Evolutionary conservation across 352 stramenopile genomes (phyloP).

Genomic region (Phytophthora nicotianae): DNA sequence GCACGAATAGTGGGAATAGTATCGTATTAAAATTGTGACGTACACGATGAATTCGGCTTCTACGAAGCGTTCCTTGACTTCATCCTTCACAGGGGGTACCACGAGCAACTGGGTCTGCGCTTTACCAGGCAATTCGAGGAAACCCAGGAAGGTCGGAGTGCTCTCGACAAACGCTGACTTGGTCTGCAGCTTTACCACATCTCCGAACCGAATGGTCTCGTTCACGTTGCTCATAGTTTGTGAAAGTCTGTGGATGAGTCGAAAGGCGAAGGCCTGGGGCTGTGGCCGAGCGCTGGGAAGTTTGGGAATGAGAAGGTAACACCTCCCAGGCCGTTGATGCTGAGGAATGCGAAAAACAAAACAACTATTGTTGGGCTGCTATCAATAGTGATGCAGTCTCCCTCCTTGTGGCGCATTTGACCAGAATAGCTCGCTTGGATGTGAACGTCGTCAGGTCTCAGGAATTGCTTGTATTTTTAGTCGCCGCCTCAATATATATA

Average conservation of each 20-base stretch:
- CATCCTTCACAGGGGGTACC: slow-evolving; percentile 54
- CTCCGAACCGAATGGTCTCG: slow-evolving; percentile 54
- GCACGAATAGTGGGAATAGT: too few relatives aligned
- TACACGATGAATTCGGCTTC: slow-evolving; percentile 79
- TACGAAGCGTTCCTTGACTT: slow-evolving; percentile 42
- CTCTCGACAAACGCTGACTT: slow-evolving; percentile 43
- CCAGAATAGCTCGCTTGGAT: too few relatives aligned
- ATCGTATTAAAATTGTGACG: slow-evolving; percentile 15
- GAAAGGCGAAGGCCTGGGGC: slow-evolving; percentile 6
- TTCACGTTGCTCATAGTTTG: slow-evolving; percentile 32
- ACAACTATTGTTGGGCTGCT: slow-evolving; percentile 27
- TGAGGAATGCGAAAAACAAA: background rate
- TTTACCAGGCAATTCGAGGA: slow-evolving; percentile 56
- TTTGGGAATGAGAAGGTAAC: slow-evolving; percentile 31
- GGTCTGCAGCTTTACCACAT: slow-evolving; percentile 55
- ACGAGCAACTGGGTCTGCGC: slow-evolving; percentile 51
- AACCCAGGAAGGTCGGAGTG: slow-evolving; percentile 38
- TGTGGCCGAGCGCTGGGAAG: slow-evolving; percentile 30
- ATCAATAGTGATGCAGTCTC: slow-evolving; percentile 36
- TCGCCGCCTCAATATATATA: too few relatives aligned
- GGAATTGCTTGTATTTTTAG: too few relatives aligned
- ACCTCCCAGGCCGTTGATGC: slow-evolving; percentile 17
- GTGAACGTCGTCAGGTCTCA: too few relatives aligned
- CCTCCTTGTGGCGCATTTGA: too few relatives aligned
- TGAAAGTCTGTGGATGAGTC: slow-evolving; percentile 2